Base-by-base conservation (phyloP, 495 filamentous ascomycete genomes). In the Neurospora tetrasperma region DNA sequence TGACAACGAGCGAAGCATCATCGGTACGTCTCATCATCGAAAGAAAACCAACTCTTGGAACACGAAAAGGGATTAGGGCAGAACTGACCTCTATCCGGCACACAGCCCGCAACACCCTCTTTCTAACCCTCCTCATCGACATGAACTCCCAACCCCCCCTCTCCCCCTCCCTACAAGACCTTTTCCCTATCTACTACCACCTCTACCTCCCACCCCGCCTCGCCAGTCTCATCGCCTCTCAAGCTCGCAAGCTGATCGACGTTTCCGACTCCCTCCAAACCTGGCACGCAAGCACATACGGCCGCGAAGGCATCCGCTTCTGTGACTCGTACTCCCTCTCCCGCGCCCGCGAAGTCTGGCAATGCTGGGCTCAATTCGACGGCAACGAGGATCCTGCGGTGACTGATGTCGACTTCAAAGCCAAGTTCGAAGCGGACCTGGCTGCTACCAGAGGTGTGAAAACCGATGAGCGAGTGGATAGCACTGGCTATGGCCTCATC, bases 121-220 rank as follows among this genome's bases (percentile, higher is more conserved):
- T 82, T 35, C 31, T 78, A 35, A 79, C 78, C 2, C 43, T 80
- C 11, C 75, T 81, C 41, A 48, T 78, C 70, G 79, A 79, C 70
- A 54, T 23, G 10, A n/a, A 23, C 44, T 23, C 44, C 44, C 44
- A 23, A 27, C 6, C 20, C 5, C 5, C 20, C 20, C 46, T 14
- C 20, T 2, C 46, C 1, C 5, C 2, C 27, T 3, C 18, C 42
- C 20, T 12, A 72, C 27, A 27, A 7, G 69, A 69, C 31, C 71
- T 59, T 4, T 81, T 78, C 77, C 44, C 76, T 70, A 74, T 79
- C 23, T 80, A 79, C 38, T 82, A 76, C 62, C 74, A 81, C 54
- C 38, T 78, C 6, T 76, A 75, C 66, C 48, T 81, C 42, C 68
- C 69, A 27, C 9, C 72, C 4, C 31, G 44, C 14, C 70, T 71